phyloP scores from a whole-genome alignment of 176 grass and related monocot genomes.

The maize (Zea mays) region Zm-B73-REFERENCE-NAM-5.0 NC_050103.1:13179501-13180000 shows the following conservation, averaged over 20 bases:
- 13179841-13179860: too few species aligned
- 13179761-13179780: slow-evolving; percentile 17
- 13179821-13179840: too few species aligned
- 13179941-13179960: too few species aligned
- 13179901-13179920: too few species aligned
- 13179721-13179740: not conserved
- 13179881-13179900: too few species aligned
- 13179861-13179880: too few species aligned
- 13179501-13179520: slow-evolving; percentile 16
- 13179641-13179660: slow-evolving; percentile 78
- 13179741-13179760: not conserved
- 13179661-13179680: slow-evolving; percentile 76
- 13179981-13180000: too few species aligned
- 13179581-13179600: slow-evolving; percentile 92
- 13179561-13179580: slow-evolving; percentile 87
- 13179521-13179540: slow-evolving; percentile 78
- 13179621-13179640: slow-evolving; percentile 95
- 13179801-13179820: too few species aligned
- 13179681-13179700: slow-evolving; percentile 8
- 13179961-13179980: too few species aligned
- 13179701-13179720: not conserved
- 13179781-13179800: too few species aligned
- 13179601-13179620: slow-evolving; percentile 76
- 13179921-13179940: too few species aligned
- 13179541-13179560: slow-evolving; percentile 96